phyloP scores from a whole-genome alignment of 1,284 basidiomycete genomes.

The Pseudozyma sp. region DNA sequence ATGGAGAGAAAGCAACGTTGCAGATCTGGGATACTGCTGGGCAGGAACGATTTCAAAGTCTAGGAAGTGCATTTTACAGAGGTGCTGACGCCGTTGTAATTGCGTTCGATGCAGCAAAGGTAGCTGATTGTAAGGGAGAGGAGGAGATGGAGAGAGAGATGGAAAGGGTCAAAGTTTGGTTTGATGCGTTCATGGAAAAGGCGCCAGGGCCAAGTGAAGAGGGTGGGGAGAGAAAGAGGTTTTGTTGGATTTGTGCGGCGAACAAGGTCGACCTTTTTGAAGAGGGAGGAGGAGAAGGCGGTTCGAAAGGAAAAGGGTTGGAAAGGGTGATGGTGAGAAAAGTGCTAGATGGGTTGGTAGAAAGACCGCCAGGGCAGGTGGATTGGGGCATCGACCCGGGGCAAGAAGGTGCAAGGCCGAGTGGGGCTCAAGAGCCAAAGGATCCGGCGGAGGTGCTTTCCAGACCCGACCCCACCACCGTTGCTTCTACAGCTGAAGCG shows the following conservation, averaged over 20 bases:
- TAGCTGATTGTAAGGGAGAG: constrained; percentile 1
- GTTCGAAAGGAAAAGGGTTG: not conserved
- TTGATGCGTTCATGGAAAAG: constrained; percentile 52
- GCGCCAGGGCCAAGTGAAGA: constrained; percentile 43
- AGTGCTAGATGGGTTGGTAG: constrained; percentile 31
- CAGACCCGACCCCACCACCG: constrained; percentile 34
- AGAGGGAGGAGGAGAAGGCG: too few species aligned
- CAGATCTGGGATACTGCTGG: constrained; percentile 63
- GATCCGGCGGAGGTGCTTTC: constrained; percentile 35
- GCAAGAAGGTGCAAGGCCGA: constrained; percentile 5
- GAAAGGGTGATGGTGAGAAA: constrained; percentile 17
- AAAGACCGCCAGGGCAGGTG: constrained; percentile 10
- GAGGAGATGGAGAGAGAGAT: constrained; percentile 17
- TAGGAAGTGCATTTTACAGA: constrained; percentile 63
- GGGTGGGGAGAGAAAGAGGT: constrained; percentile 31
- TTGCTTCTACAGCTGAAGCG: not conserved
- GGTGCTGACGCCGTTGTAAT: constrained; percentile 63
- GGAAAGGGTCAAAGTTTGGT: constrained; percentile 43
- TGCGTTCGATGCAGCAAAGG: constrained; percentile 41
- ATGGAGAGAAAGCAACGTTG: constrained; percentile 40
- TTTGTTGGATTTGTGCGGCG: constrained; percentile 61
- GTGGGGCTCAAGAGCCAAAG: constrained; percentile 30
- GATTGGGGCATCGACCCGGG: constrained; percentile 32
- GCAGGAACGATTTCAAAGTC: constrained; percentile 63
- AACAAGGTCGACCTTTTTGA: constrained; percentile 54